Evolutionary conservation across 225 moss, liverwort and hornwort species (phyloP).

Genomic region (Pseudoscleropodium purum): DNA sequence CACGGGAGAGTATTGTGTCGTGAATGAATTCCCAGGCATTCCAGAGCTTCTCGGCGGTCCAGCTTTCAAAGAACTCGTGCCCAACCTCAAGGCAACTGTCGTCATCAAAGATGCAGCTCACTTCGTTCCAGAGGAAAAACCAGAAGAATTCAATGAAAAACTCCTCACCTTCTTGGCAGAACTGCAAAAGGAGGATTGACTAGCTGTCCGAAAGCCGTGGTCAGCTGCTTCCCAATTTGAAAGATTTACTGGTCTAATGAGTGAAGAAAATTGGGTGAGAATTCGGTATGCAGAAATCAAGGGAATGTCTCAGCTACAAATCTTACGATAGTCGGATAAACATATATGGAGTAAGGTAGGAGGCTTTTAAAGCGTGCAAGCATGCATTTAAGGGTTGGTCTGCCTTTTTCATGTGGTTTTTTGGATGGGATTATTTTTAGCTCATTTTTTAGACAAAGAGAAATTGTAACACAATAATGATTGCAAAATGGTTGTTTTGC

Average conservation of each 20-base stretch:
- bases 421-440: too few relatives aligned
- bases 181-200: background rate
- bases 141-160: background rate
- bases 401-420: too few relatives aligned
- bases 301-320: background rate
- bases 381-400: too few relatives aligned
- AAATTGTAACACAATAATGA: too few relatives aligned
- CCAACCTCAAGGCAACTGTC: background rate
- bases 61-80: background rate
- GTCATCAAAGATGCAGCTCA: background rate
- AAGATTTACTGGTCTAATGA: background rate
- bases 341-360: background rate
- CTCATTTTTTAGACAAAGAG: too few relatives aligned
- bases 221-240: background rate
- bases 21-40: background rate
- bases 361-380: too few relatives aligned
- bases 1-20: background rate
- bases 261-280: background rate
- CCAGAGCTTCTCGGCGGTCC: background rate
- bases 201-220: background rate
- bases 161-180: background rate
- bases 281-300: background rate
- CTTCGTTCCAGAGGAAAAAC: background rate
- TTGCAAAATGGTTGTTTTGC: background rate
- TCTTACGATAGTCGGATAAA: background rate